Evolutionary conservation across 2,329 filamentous ascomycete genomes (phyloP).

Genomic region (Purpureocillium takamizusanense): DNA sequence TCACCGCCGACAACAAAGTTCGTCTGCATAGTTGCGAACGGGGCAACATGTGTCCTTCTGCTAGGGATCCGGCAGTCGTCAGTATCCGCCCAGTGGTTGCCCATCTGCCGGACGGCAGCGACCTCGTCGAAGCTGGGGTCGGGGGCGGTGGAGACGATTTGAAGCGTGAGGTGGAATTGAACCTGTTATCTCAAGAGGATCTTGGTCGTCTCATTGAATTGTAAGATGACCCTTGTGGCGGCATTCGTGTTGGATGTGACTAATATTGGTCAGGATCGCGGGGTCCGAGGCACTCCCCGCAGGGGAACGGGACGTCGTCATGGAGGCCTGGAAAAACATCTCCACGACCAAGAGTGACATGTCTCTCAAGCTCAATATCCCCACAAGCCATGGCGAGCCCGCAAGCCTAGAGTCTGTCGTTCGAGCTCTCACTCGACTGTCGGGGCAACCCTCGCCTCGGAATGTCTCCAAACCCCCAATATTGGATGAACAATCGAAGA

Average conservation of each 20-base stretch:
- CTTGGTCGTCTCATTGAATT: slow-evolving; percentile 37
- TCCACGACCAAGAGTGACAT: slow-evolving; percentile 14
- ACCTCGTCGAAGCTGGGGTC: slow-evolving; percentile 64
- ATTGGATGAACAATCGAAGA: slow-evolving; percentile 22
- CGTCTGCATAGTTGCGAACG: slow-evolving; percentile 83
- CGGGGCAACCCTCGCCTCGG: too few relatives aligned
- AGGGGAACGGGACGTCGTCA: slow-evolving; percentile 6
- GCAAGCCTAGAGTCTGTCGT: slow-evolving; percentile 4
- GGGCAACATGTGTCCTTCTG: slow-evolving; percentile 49
- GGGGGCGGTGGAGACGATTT: slow-evolving; percentile 75
- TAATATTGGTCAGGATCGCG: slow-evolving; percentile 9
- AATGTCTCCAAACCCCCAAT: not conserved
- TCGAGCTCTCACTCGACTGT: not conserved
- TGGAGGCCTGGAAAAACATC: slow-evolving; percentile 7
- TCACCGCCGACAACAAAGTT: slow-evolving; percentile 54
- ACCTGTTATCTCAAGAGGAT: slow-evolving; percentile 43
- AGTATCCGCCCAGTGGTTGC: slow-evolving; percentile 73
- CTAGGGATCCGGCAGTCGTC: slow-evolving; percentile 46
- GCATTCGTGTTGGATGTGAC: too few relatives aligned
- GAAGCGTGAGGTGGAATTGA: slow-evolving; percentile 57
- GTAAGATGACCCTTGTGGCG: slow-evolving; percentile 14
- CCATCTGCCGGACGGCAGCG: slow-evolving; percentile 46
- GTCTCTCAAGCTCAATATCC: slow-evolving; percentile 14
- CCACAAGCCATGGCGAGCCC: slow-evolving; percentile 9
- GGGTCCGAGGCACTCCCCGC: slow-evolving; percentile 5